phyloP scores from a whole-genome alignment of 2,329 filamentous ascomycete species.

The Cercospora sp. region DNA sequence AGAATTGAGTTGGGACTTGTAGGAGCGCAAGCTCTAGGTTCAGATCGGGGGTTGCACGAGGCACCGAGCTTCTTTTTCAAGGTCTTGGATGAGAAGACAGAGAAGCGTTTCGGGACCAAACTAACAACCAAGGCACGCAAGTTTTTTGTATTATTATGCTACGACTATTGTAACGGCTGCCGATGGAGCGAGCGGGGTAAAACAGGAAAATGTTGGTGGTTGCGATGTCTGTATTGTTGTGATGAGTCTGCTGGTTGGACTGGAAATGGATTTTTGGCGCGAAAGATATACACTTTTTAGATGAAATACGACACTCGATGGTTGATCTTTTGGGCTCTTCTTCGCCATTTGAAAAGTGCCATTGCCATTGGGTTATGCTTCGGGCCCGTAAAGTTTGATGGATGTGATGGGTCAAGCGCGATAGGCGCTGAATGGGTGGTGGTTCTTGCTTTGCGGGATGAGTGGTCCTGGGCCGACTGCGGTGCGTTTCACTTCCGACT shows the following conservation, averaged over 20 bases:
- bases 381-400: neutral
- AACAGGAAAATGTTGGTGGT: neutral
- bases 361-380: neutral
- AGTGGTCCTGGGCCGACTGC: neutral
- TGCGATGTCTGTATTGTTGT: conserved; percentile 3
- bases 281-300: neutral
- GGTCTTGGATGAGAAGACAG: neutral
- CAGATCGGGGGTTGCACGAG: conserved; percentile 3
- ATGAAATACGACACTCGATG: neutral
- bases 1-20: neutral
- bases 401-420: neutral
- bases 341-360: neutral
- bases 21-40: conserved; percentile 14
- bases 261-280: neutral
- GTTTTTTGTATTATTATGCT: conserved; percentile 10
- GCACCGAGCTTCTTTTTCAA: neutral
- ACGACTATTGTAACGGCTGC: conserved; percentile 8
- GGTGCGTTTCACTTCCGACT: neutral
- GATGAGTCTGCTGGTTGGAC: conserved; percentile 17
- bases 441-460: neutral
- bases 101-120: neutral
- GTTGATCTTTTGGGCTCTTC: neutral
- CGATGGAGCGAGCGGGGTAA: neutral
- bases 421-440: neutral
- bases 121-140: neutral